These are phyloP conservation scores for Dendrobium huoshanense DNA, from an alignment of 106 monocot genomes.

Conservation along the genomic window DNA sequence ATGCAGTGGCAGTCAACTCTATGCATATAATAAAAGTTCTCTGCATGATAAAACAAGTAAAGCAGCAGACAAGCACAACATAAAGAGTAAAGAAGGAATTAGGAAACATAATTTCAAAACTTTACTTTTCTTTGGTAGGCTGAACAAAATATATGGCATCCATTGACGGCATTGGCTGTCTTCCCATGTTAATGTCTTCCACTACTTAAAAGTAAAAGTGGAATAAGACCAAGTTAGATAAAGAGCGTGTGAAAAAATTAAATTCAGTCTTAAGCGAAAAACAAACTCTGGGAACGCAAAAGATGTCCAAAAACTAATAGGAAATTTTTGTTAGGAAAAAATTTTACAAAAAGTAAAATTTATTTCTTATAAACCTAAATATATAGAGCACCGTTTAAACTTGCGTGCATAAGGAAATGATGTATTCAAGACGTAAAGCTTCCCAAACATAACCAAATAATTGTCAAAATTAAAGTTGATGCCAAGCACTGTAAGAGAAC, in stretches of 20 bases:
- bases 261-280: background rate
- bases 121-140: conserved; percentile 87
- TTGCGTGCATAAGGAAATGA: background rate
- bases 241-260: background rate
- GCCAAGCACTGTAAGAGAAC: background rate
- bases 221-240: background rate
- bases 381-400: background rate
- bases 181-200: conserved; percentile 81
- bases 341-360: no score
- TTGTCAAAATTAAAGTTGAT: background rate
- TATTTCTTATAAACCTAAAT: background rate
- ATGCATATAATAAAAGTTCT: background rate
- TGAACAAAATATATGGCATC: conserved; percentile 97
- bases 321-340: background rate
- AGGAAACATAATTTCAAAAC: background rate
- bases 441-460: background rate
- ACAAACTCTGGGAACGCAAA: background rate
- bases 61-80: background rate
- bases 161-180: conserved; percentile 87
- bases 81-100: background rate
- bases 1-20: background rate
- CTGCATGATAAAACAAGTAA: background rate
- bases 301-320: background rate
- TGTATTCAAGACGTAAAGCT: no score
- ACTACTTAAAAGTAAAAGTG: conserved; percentile 49